Percentiles rank a stretch among this genome's conserved stretches.
Evolutionary conservation across 768 basidiomycete species (phyloP).

Genomic region (Phanerochaete carnosa): DNA sequence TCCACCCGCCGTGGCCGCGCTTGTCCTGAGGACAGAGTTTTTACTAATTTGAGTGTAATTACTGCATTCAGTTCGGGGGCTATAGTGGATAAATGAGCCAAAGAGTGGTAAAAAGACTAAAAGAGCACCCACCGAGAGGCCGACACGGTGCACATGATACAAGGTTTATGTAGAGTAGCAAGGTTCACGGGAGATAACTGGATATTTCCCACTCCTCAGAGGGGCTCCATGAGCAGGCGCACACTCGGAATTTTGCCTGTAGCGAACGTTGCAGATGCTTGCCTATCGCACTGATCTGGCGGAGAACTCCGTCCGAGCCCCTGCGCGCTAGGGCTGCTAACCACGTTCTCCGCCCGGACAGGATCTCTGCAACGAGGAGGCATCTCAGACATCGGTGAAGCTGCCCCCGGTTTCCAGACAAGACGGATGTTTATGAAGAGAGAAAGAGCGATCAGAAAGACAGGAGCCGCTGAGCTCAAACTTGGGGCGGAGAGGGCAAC

Average conservation of each 20-base stretch:
- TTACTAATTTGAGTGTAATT: background rate
- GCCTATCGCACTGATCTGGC: background rate
- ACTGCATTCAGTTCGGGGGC: background rate
- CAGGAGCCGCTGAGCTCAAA: background rate
- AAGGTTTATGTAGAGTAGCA: background rate
- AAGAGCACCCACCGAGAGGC: background rate
- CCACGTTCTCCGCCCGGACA: background rate
- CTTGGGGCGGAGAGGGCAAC: background rate
- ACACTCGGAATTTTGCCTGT: background rate
- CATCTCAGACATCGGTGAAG: background rate
- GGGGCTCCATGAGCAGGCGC: no score
- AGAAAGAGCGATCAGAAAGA: background rate
- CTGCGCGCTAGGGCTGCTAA: background rate
- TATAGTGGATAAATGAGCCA: background rate
- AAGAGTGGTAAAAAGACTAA: background rate
- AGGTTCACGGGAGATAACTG: background rate
- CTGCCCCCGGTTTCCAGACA: background rate
- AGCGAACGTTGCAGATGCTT: background rate
- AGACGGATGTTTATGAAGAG: background rate
- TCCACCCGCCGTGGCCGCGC: background rate
- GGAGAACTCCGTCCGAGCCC: background rate
- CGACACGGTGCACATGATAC: background rate
- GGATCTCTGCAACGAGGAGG: background rate
- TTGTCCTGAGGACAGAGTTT: background rate
- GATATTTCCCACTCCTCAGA: background rate